A percentile compares a stretch with the other conserved stretches of the same genome.
Evolutionary conservation across 495 filamentous ascomycete species (phyloP).

Genomic region (Tirmania nivea): DNA sequence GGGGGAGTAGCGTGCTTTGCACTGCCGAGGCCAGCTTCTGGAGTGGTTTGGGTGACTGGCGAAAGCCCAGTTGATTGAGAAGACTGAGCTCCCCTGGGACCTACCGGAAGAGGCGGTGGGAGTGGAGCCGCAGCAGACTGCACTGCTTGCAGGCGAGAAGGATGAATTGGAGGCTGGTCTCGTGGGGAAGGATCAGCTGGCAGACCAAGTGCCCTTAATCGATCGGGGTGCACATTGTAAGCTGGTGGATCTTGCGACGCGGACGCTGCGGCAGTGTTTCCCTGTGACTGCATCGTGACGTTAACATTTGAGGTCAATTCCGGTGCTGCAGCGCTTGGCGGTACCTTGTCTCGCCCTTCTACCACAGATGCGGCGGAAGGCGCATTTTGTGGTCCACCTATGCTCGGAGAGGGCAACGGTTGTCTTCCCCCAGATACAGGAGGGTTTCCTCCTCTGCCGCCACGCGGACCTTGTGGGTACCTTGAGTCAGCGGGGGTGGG

Average conservation of each 20-base stretch:
- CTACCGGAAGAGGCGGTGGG: background rate
- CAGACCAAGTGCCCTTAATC: background rate
- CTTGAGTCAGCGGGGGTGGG: background rate
- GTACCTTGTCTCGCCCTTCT: background rate
- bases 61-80: background rate
- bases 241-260: background rate
- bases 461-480: background rate
- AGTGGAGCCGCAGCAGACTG: conserved; percentile 4
- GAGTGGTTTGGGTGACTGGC: background rate
- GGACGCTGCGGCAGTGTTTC: background rate
- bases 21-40: background rate
- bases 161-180: conserved; percentile 23
- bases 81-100: background rate
- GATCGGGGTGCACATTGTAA: background rate
- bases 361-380: background rate
- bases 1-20: background rate
- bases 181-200: conserved; percentile 7
- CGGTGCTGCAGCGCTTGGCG: background rate
- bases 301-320: background rate
- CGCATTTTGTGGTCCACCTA: background rate
- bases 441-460: conserved; percentile 13
- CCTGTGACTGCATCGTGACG: background rate
- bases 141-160: conserved; percentile 20
- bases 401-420: conserved; percentile 14
- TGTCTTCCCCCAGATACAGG: conserved; percentile 16